A percentile compares a stretch with the other conserved stretches of the same genome.
Conservation (phyloP, 2,329 filamentous ascomycete genomes). For the Zymoseptoria brevis region DNA sequence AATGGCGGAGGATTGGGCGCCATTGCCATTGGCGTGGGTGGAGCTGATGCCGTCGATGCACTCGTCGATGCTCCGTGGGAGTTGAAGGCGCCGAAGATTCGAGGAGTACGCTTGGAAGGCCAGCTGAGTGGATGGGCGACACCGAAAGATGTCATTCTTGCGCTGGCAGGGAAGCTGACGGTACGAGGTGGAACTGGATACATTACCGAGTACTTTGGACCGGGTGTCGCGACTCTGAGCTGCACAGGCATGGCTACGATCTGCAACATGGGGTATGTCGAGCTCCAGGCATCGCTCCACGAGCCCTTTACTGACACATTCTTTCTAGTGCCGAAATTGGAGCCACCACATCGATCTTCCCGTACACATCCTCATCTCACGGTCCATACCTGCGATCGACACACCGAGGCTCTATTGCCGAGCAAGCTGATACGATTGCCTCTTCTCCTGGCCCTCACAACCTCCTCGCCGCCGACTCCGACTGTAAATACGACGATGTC, state of each 20-base stretch:
- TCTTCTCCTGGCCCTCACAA: conserved; percentile 50
- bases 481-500: conserved; percentile 80
- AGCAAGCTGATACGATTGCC: conserved; percentile 56
- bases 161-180: conserved; percentile 80
- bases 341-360: conserved; percentile 93
- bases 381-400: conserved; percentile 81
- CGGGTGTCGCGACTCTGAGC: conserved; percentile 81
- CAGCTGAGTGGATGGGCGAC: conserved; percentile 82
- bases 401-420: conserved; percentile 63
- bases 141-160: conserved; percentile 91
- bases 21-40: conserved; percentile 93
- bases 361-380: conserved; percentile 72
- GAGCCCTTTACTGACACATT: conserved; percentile 35
- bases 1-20: conserved; percentile 93
- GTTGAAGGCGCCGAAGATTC: conserved; percentile 83
- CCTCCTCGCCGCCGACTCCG: conserved; percentile 67
- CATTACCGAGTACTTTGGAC: conserved; percentile 70
- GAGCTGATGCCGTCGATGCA: conserved; percentile 93
- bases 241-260: conserved; percentile 89
- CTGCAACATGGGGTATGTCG: conserved; percentile 64
- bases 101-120: conserved; percentile 78
- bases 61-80: conserved; percentile 97
- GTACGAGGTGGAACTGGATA: conserved; percentile 86
- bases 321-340: conserved; percentile 63
- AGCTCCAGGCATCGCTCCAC: too few relatives aligned